Conservation (phyloP, 805 yeast species). For the Suhomyces prunicola region DNA sequence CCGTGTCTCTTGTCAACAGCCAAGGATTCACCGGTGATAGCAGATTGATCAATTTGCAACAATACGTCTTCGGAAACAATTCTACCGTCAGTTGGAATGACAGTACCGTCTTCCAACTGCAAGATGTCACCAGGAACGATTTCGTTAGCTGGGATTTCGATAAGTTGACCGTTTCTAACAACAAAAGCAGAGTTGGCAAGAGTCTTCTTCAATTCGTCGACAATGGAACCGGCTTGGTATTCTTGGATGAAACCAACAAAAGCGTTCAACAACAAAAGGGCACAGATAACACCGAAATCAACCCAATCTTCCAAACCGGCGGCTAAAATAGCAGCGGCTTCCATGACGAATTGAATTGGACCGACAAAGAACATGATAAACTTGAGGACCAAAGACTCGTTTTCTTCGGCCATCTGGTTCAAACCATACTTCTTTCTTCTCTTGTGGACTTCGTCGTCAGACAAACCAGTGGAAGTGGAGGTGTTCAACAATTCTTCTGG, state of each 20-base stretch:
- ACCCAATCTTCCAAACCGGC: conserved; percentile 98
- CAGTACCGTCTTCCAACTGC: conserved; percentile 90
- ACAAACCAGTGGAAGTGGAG: conserved; percentile 73
- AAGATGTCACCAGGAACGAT: conserved; percentile 94
- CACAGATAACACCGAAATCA: conserved; percentile 96
- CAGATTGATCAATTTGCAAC: conserved; percentile 93
- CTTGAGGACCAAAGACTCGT: conserved; percentile 74
- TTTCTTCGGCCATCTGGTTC: conserved; percentile 88
- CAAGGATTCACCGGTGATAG: conserved; percentile 95
- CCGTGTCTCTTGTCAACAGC: conserved; percentile 92
- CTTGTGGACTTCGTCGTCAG: conserved; percentile 70
- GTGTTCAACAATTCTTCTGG: conserved; percentile 86
- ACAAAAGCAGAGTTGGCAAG: conserved; percentile 86
- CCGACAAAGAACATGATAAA: conserved; percentile 87
- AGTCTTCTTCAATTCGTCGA: conserved; percentile 93
- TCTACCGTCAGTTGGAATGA: conserved; percentile 91
- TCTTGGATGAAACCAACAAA: conserved; percentile 95
- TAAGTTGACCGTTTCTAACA: conserved; percentile 74
- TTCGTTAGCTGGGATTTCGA: conserved; percentile 77
- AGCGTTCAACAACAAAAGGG: conserved; percentile 81
- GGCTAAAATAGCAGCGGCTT: conserved; percentile 92
- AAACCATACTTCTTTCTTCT: conserved; percentile 90
- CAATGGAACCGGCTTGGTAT: conserved; percentile 97
- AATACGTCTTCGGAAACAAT: conserved; percentile 79
- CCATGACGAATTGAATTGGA: conserved; percentile 97